These are phyloP conservation scores for Pleurotus pulmonarius DNA, from an alignment of 768 basidiomycete genomes.

Conservation along the genomic window DNA sequence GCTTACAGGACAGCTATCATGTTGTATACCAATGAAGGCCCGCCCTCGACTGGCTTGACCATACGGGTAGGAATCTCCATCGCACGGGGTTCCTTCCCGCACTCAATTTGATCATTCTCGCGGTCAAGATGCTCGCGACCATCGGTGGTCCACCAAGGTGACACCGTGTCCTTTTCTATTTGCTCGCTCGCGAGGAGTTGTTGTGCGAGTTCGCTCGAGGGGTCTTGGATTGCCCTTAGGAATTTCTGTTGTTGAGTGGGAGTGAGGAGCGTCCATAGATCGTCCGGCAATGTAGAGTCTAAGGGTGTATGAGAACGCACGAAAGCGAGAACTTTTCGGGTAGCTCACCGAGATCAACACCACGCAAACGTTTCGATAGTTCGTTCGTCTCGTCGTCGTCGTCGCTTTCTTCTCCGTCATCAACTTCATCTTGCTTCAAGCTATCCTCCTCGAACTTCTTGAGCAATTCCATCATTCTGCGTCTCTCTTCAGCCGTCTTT, in stretches of 20 bases:
- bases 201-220: slow-evolving; percentile 56
- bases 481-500: slow-evolving; percentile 52
- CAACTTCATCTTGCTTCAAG: slow-evolving; percentile 30
- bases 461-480: slow-evolving; percentile 66
- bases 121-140: background rate
- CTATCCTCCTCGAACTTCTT: slow-evolving; percentile 69
- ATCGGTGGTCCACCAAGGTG: slow-evolving; percentile 73
- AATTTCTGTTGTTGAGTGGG: slow-evolving; percentile 61
- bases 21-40: slow-evolving; percentile 61
- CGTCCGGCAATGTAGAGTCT: slow-evolving; percentile 56
- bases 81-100: slow-evolving; percentile 37
- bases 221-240: slow-evolving; percentile 53
- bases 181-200: slow-evolving; percentile 58
- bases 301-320: background rate
- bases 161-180: slow-evolving; percentile 40
- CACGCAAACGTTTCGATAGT: slow-evolving; percentile 48
- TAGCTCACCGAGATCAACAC: slow-evolving; percentile 59
- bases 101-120: slow-evolving; percentile 12
- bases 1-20: slow-evolving; percentile 65
- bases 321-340: background rate
- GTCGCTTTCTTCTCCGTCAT: slow-evolving; percentile 21
- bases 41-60: slow-evolving; percentile 30
- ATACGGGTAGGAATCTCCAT: slow-evolving; percentile 45
- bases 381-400: slow-evolving; percentile 32
- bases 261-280: slow-evolving; percentile 59